Conservation (phyloP, 129 eudicot genomes). For the Scalesia atractyloides region DNA sequence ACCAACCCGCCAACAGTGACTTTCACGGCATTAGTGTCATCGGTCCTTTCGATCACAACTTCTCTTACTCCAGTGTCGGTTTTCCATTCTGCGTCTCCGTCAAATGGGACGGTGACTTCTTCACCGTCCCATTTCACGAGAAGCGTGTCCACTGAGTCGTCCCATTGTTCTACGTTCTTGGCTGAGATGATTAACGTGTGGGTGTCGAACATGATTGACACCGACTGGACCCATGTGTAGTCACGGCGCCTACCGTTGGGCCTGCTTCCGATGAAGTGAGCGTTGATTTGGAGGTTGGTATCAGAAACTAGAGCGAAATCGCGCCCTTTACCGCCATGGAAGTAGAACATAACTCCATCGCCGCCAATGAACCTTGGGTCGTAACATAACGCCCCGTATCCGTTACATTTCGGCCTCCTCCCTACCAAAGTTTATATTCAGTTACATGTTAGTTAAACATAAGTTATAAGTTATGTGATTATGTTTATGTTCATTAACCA, state of each 20-base stretch:
- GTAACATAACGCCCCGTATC: constrained; percentile 57
- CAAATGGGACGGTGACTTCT: constrained; percentile 36
- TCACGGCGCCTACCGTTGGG: constrained; percentile 60
- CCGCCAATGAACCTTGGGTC: constrained; percentile 76
- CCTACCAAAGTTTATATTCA: constrained; percentile 32
- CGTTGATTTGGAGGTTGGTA: constrained; percentile 65
- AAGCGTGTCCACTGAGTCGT: constrained; percentile 44
- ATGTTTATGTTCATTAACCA: neutral
- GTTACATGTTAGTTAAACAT: neutral
- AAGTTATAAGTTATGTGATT: neutral
- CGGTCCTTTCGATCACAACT: constrained; percentile 54
- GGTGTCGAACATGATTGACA: constrained; percentile 53
- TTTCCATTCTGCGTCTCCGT: constrained; percentile 56
- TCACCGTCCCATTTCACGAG: constrained; percentile 47
- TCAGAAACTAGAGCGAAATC: constrained; percentile 57
- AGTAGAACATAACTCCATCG: constrained; percentile 72
- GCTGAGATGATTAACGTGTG: constrained; percentile 51
- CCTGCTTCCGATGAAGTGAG: constrained; percentile 60
- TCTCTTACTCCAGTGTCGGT: constrained; percentile 34
- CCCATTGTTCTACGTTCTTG: constrained; percentile 49
- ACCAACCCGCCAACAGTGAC: constrained; percentile 42
- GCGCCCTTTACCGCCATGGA: constrained; percentile 62
- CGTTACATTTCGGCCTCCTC: constrained; percentile 53
- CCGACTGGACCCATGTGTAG: constrained; percentile 75
- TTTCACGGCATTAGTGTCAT: constrained; percentile 45